Evolutionary conservation across 2,329 filamentous ascomycete species (phyloP), one percentile per base, ranked within the genome.

Genomic region (Exophiala alcalophila): DNA sequence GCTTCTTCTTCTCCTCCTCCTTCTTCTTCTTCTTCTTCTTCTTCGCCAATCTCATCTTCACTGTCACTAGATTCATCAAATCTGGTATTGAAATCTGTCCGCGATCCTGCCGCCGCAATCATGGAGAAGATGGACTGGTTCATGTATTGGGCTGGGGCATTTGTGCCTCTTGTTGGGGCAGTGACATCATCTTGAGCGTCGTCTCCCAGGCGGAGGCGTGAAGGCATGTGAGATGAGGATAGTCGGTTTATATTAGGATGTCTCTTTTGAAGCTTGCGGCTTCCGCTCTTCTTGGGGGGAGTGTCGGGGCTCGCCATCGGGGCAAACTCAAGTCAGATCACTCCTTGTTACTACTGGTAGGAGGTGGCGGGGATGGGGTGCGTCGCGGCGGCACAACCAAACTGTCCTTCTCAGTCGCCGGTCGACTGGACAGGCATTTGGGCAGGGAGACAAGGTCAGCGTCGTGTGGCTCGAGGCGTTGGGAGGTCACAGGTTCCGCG

Each of bases 81-180:
- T 25, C 85, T 79, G 46, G 85, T 77, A 63, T 86, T 83, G 60
- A 94, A 89, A 65, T 94, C 84, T 37, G 85, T 82, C 46, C 80
- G 81, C 20, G 87, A 90, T 5, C 89, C 87, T 25, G 88, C 88
- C 11, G 88, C 87, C 5, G 90, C 86, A 54, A 97, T 90, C 67
- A 97, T 79, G 40, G 88, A 89, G 63, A 96, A 94, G 41, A 97
- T 83, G 53, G 87, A 94, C 71, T 95, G 90, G 65, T 95, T 92
- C 81, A 94, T 87, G 59, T 89, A 87, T 48, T 73, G 67, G 33
- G 70, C 61, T 38, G 66, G 62, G n/a, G 64, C 63, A 10, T 55
- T 55, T 38, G 52, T 52, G 27, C 55, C 59, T 23, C 53, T 57
- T n/a, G 70, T 73, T 2, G 76, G 72, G 36, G 76, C 76, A 10